Evolutionary conservation across 176 grass and related monocot genomes (phyloP).

Genomic region (Poa pratensis): DNA sequence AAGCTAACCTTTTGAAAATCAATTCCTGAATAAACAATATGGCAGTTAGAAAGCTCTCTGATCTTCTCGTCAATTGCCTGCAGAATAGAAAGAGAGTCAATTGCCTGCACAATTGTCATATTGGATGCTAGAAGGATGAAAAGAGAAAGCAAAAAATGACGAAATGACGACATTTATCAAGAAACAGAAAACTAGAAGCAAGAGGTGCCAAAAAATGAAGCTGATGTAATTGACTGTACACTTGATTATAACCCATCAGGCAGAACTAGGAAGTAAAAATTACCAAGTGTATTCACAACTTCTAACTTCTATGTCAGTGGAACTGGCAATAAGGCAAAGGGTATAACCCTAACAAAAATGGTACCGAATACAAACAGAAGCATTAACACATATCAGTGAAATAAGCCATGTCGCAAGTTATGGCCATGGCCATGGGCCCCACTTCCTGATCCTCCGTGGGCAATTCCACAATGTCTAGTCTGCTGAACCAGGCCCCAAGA

Average conservation of each 20-base stretch:
- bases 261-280: neutral
- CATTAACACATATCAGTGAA: neutral
- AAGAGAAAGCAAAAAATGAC: neutral
- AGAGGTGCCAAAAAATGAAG: neutral
- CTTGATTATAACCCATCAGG: neutral
- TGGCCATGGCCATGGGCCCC: constrained; percentile 18
- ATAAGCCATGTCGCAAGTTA: neutral
- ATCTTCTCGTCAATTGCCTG: constrained; percentile 99
- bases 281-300: neutral
- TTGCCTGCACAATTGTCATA: neutral
- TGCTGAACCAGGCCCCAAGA: neutral
- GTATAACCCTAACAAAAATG: too few relatives aligned
- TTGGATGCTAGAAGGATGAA: neutral
- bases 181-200: constrained; percentile 8
- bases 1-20: constrained; percentile 94
- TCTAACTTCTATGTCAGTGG: neutral
- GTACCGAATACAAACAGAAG: constrained; percentile 3
- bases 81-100: constrained; percentile 36
- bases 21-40: constrained; percentile 96
- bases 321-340: too few relatives aligned
- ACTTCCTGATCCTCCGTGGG: neutral
- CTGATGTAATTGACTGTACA: neutral
- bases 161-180: neutral
- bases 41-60: constrained; percentile 96
- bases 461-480: neutral